Percentiles rank a stretch among this genome's conserved stretches.
Evolutionary conservation across 805 yeast genomes (phyloP).

Genomic region (Vanderwaltozyma tropicalis): DNA sequence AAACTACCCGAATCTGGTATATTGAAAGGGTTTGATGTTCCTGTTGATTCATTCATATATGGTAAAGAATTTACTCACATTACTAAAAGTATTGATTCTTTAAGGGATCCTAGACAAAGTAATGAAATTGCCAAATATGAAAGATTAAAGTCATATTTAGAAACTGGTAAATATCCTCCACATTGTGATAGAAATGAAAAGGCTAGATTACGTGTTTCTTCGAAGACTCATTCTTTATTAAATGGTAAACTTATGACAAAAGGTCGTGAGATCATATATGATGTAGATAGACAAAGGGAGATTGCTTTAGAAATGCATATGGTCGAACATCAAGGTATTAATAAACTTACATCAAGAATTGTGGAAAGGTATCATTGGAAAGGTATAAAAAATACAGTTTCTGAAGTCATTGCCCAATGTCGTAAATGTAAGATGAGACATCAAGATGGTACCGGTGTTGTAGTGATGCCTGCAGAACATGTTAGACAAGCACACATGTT

Average conservation of each 20-base stretch:
- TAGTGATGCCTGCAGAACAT: conserved; percentile 14
- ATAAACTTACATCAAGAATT: conserved; percentile 69
- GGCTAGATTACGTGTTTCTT: conserved; percentile 63
- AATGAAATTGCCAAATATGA: conserved; percentile 47
- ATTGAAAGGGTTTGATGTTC: conserved; percentile 69
- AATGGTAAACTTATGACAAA: conserved; percentile 67
- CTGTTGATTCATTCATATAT: conserved; percentile 80
- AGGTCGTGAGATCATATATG: conserved; percentile 75
- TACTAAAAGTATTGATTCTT: conserved; percentile 22
- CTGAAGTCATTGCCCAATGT: conserved; percentile 67
- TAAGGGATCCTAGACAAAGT: conserved; percentile 20
- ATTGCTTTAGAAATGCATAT: conserved; percentile 65
- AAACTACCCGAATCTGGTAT: conserved; percentile 81
- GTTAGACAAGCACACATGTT: conserved; percentile 22
- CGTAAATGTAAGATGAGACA: conserved; percentile 52
- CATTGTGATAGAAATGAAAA: conserved; percentile 74
- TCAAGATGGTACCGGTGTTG: conserved; percentile 26
- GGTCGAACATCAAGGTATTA: conserved; percentile 74
- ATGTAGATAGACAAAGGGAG: conserved; percentile 61
- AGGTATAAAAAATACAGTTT: conserved; percentile 78
- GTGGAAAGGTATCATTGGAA: conserved; percentile 86
- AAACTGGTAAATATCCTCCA: conserved; percentile 80
- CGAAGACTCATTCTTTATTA: conserved; percentile 63
- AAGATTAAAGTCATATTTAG: conserved; percentile 63
- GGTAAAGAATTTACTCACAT: conserved; percentile 64